Conservation (phyloP, 2,329 filamentous ascomycete species). For the Rhynchosporium secalis region DNA sequence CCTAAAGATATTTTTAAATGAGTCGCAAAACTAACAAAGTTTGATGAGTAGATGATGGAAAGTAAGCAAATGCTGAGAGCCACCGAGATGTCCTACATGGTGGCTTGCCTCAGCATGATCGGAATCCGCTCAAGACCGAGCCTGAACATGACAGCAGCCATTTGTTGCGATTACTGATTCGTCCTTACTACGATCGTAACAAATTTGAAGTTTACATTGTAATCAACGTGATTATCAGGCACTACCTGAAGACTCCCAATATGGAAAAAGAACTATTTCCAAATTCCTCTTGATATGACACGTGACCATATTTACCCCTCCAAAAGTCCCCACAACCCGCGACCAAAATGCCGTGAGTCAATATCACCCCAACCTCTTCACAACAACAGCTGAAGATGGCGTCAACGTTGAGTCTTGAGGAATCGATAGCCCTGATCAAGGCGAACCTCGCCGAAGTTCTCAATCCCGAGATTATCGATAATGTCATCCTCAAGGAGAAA, state of each 20-base stretch:
- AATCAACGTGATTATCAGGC: no score
- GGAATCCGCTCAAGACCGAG: no score
- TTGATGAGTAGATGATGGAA: no score
- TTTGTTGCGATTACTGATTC: no score
- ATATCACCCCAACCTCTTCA: slow-evolving; percentile 11
- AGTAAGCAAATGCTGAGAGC: no score
- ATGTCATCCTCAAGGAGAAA: slow-evolving; percentile 67
- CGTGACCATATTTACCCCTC: slow-evolving; percentile 14
- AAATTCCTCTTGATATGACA: neutral
- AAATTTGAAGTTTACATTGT: no score
- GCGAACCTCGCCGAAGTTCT: slow-evolving; percentile 81
- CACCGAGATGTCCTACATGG: no score
- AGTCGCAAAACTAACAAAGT: no score
- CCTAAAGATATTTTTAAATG: no score
- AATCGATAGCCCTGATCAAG: slow-evolving; percentile 74
- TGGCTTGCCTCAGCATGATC: neutral
- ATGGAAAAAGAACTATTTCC: neutral
- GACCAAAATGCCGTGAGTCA: slow-evolving; percentile 21
- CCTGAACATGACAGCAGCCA: no score
- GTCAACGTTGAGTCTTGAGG: slow-evolving; percentile 45
- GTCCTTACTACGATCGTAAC: no score
- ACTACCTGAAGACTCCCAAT: neutral
- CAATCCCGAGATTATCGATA: slow-evolving; percentile 80
- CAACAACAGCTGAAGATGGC: slow-evolving; percentile 29
- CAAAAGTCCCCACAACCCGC: slow-evolving; percentile 12